Evolutionary conservation across 805 yeast species (phyloP).

Genomic region (Citeromyces matritensis): DNA sequence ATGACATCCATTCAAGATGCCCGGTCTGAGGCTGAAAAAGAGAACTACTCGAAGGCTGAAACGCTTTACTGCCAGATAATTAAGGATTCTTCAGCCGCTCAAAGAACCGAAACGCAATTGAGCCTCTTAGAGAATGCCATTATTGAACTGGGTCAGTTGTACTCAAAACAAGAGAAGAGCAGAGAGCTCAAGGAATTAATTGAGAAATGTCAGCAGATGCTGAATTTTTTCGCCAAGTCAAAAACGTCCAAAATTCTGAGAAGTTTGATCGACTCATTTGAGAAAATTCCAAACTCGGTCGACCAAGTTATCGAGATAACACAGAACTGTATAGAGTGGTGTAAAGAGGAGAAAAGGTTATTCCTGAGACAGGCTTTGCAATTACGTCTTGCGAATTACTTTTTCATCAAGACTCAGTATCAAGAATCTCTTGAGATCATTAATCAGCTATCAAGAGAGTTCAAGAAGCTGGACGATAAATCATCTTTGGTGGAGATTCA

Average conservation of each 20-base stretch:
- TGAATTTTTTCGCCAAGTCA: constrained; percentile 71
- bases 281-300: constrained; percentile 38
- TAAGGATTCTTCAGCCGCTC: constrained; percentile 5
- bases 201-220: constrained; percentile 49
- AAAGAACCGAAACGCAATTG: constrained; percentile 6
- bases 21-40: constrained; percentile 33
- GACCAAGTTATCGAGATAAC: constrained; percentile 64
- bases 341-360: constrained; percentile 65
- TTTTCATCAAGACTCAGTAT: constrained; percentile 47
- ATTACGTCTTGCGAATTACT: constrained; percentile 65
- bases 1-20: constrained; percentile 37
- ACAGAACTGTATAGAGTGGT: constrained; percentile 77
- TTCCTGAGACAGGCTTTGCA: constrained; percentile 83
- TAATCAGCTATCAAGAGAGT: constrained; percentile 60
- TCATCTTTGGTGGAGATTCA: constrained; percentile 93
- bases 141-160: constrained; percentile 61
- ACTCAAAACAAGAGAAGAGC: constrained; percentile 30
- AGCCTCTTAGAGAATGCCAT: constrained; percentile 58
- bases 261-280: constrained; percentile 65
- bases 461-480: constrained; percentile 90
- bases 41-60: constrained; percentile 45
- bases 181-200: constrained; percentile 47
- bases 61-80: constrained; percentile 37
- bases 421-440: constrained; percentile 63
- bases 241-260: constrained; percentile 88